Conservation (phyloP, 768 basidiomycete species). For the Russula foetens region DNA sequence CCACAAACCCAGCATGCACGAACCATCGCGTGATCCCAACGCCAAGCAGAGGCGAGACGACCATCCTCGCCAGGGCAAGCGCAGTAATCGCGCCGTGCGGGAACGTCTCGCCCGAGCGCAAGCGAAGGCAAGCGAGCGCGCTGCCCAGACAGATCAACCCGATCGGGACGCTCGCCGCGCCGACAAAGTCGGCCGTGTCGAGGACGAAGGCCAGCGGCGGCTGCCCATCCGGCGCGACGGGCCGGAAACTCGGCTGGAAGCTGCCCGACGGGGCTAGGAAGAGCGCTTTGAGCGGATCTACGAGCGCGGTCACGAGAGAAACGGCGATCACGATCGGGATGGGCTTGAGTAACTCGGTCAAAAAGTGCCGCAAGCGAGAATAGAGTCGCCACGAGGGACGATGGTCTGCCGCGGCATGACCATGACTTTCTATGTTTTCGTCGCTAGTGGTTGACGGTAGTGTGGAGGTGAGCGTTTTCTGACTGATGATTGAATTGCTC, state of each 20-base stretch:
- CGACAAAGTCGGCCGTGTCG: conserved; percentile 50
- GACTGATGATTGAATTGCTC: neutral
- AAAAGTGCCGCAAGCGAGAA: neutral
- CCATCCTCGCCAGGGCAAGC: conserved; percentile 46
- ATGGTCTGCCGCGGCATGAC: neutral
- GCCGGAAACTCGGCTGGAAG: conserved; percentile 30
- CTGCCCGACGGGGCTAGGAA: conserved; percentile 42
- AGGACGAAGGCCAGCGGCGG: conserved; percentile 58
- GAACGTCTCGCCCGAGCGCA: conserved; percentile 40
- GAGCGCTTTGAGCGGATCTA: conserved; percentile 51
- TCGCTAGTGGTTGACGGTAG: conserved; percentile 3
- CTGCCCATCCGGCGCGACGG: conserved; percentile 50
- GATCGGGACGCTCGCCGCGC: conserved; percentile 54
- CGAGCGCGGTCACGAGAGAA: conserved; percentile 47
- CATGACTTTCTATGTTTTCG: neutral
- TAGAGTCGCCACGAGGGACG: neutral
- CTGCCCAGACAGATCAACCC: conserved; percentile 57
- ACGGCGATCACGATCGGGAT: conserved; percentile 45
- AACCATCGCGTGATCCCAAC: conserved; percentile 45
- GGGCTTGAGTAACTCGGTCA: conserved; percentile 32
- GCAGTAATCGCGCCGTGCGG: conserved; percentile 44
- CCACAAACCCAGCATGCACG: conserved; percentile 39
- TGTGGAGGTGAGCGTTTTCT: neutral
- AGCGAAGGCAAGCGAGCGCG: conserved; percentile 47
- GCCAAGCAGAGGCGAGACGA: conserved; percentile 53